Base-by-base conservation (phyloP, 257 asterid species). In the Solanum medicagineum region DNA sequence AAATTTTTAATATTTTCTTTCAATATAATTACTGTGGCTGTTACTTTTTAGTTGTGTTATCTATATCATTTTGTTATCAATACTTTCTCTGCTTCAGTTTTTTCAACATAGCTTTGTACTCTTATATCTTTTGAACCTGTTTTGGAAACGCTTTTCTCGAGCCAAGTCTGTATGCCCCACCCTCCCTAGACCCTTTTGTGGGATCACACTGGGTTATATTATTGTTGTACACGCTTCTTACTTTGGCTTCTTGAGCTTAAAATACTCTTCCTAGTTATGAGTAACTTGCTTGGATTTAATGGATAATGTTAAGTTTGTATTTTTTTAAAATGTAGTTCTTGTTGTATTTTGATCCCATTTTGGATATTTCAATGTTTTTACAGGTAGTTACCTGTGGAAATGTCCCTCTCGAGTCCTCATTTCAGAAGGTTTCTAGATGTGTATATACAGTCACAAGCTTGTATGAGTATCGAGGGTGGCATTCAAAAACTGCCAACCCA, bases 371-470 rank as follows among this genome's bases (percentile, higher is more conserved):
- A 74, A 59, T 59, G 66, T 20, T 57, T 60, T 9, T n/a, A 36
- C 87, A 95, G 98, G 98, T 95, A 90, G 98, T 95, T 84, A 92
- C 98, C 19, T 95, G 98, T 86, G 98, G 98, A 85, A 93, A 93
- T 71, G 92, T 93, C 47, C 97, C 98, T 84, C 92, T 95, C 22
- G 92, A 91, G 74, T 95, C 98, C 84, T 95, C 98, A 36, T 95
- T 95, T 92, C 94, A 93, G 80, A 93, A 90, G 87, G 94, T 93
- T 77, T 95, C 97, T 22, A 89, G 98, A 90, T 95, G 98, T 66
- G 96, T 95, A 54, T 95, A 93, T 88, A 94, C 97, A 15, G 93
- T 95, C 11, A 90, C 98, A 81, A 90, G 94, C 68, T 91, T 95
- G 60, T 91, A 90, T 3, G 98, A 95, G 87, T 95, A 93, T 69